These are phyloP conservation scores for Flaveria ramosissima DNA, from an alignment of 129 eudicot genomes.

Conservation along the genomic window DNA sequence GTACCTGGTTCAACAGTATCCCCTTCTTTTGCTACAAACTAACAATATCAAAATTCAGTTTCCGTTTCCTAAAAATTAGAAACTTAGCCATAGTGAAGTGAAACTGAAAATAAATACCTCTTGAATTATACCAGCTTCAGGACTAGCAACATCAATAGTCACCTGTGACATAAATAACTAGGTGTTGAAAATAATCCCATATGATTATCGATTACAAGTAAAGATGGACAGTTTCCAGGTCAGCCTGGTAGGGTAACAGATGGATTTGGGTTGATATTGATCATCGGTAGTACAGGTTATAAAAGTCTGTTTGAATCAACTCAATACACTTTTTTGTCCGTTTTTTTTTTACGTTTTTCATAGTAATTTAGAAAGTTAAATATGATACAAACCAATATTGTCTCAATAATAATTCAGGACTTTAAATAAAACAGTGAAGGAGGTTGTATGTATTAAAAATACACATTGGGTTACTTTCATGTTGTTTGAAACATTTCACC, in stretches of 20 bases:
- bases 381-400: background rate
- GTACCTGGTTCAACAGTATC: slow-evolving; percentile 91
- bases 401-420: background rate
- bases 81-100: background rate
- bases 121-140: slow-evolving; percentile 90
- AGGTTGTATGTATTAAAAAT: background rate
- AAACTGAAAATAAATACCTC: slow-evolving; percentile 46
- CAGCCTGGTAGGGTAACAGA: background rate
- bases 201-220: background rate
- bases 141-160: slow-evolving; percentile 87
- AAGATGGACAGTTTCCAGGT: background rate
- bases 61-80: slow-evolving; percentile 20
- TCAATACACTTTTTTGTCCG: background rate
- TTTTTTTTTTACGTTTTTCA: too few species aligned
- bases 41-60: slow-evolving; percentile 21
- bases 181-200: slow-evolving; percentile 21
- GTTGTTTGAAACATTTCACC: background rate
- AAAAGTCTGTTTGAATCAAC: background rate
- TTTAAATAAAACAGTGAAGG: too few species aligned
- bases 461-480: background rate
- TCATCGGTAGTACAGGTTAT: background rate
- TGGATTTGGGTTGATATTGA: background rate
- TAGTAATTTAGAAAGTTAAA: background rate
- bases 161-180: slow-evolving; percentile 52
- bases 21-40: slow-evolving; percentile 92